Evolutionary conservation across 2,329 filamentous ascomycete genomes (phyloP).

Genomic region (Madurella fahalii): DNA sequence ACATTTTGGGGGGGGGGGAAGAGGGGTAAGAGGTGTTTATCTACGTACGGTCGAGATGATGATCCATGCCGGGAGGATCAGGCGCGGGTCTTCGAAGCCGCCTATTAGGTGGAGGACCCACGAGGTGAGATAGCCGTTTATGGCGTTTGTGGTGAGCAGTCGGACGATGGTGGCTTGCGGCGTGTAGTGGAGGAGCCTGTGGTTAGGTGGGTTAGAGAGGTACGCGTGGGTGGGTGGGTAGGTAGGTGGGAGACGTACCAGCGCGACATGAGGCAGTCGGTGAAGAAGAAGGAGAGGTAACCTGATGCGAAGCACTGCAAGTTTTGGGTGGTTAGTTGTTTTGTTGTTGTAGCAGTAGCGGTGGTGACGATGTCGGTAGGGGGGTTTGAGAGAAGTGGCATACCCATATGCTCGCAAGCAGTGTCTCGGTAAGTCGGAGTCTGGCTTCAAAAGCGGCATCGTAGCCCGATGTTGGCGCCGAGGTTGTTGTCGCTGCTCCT

Average conservation of each 20-base stretch:
- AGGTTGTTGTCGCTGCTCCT: neutral
- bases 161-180: conserved; percentile 76
- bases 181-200: conserved; percentile 72
- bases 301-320: conserved; percentile 68
- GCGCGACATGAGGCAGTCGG: conserved; percentile 78
- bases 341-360: no score
- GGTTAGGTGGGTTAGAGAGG: neutral
- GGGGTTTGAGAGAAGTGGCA: conserved; percentile 28
- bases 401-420: conserved; percentile 71
- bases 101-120: conserved; percentile 67
- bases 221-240: neutral
- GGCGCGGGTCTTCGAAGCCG: conserved; percentile 64
- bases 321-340: conserved; percentile 16
- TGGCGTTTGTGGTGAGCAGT: conserved; percentile 67
- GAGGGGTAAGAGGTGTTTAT: conserved; percentile 1
- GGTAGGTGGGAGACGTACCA: conserved; percentile 46
- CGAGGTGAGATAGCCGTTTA: conserved; percentile 72
- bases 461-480: conserved; percentile 4
- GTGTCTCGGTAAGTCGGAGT: conserved; percentile 62
- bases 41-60: conserved; percentile 71
- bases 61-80: conserved; percentile 74
- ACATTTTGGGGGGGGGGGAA: neutral
- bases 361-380: neutral
- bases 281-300: conserved; percentile 78
- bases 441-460: conserved; percentile 38